Base-by-base conservation (phyloP, 1,139 yeast genomes). In the Suhomyces bolitotheri region DNA sequence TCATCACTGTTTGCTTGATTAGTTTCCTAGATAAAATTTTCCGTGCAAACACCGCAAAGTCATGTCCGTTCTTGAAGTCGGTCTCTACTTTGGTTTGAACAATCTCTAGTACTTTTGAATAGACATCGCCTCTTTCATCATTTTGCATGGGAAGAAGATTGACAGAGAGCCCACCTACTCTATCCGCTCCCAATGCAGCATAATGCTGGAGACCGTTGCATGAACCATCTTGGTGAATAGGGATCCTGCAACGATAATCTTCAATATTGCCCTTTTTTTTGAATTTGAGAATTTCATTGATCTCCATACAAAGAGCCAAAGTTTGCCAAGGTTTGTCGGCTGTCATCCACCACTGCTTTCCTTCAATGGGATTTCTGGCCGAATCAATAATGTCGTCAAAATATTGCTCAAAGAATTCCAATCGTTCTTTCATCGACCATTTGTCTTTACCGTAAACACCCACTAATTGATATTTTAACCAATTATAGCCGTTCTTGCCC, bases 131-230 rank as follows among this genome's bases (percentile, higher is more conserved):
- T 29, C 60, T 56, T 8, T 24, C 19, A 1, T 44, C 38, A 5
- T 30, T 22, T n/a, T 39, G 33, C 13, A 38, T 27, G 1, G 62
- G 61, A 3, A 60, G 25, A 13, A 71, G 48, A 41, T 71, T 71
- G 2, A 70, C 76, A 0, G 75, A 64, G 9, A 36, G 40, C 0
- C 66, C 75, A 4, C 73, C 76, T 15, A 46, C 53, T 13, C 31
- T 29, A 39, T 71, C 75, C 2, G 56, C 56, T 1, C 71, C 65
- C 15, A 71, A 48, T 0, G 73, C 76, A 2, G 76, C 71, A 49
- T 69, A 71, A 45, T 71, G 76, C 45, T 71, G 76, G 16, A 71
- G 54, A 3, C 76, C 76, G 46, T 71, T 71, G 40, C 76, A 71
- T 0, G 75, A 64, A 1, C 76, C 76, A 45, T 71, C 76, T 41